These are phyloP conservation scores for Ophiostoma sp. DNA, from an alignment of 2,329 filamentous ascomycete species.

Conservation along the genomic window DNA sequence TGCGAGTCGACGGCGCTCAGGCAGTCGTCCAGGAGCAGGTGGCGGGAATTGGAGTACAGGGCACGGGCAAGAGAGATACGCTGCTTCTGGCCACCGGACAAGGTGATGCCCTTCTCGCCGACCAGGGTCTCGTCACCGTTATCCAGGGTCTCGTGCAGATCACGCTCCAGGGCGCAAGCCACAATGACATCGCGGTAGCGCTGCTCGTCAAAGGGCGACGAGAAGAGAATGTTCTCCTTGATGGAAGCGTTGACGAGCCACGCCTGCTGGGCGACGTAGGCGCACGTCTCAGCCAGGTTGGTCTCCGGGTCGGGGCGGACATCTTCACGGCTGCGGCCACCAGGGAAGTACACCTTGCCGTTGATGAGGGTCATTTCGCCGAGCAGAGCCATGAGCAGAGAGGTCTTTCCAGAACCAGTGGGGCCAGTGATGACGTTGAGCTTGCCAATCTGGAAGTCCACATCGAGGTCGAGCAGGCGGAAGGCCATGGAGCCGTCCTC, in stretches of 20 bases:
- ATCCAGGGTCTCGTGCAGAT: constrained; percentile 82
- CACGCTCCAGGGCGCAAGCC: constrained; percentile 86
- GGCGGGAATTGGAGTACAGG: constrained; percentile 91
- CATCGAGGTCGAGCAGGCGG: constrained; percentile 76
- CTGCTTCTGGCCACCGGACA: constrained; percentile 97
- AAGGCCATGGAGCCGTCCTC: constrained; percentile 72
- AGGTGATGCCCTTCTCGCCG: constrained; percentile 93
- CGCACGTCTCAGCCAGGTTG: constrained; percentile 84
- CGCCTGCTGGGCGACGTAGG: constrained; percentile 94
- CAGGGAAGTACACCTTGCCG: constrained; percentile 81
- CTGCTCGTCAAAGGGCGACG: constrained; percentile 74
- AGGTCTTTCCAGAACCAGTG: constrained; percentile 94
- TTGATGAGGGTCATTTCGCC: constrained; percentile 90
- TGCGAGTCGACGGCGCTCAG: constrained; percentile 96
- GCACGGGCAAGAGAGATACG: constrained; percentile 95
- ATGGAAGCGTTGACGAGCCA: constrained; percentile 97
- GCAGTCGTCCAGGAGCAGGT: constrained; percentile 91
- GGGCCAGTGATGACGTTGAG: constrained; percentile 92
- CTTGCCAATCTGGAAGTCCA: constrained; percentile 81
- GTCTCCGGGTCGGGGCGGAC: constrained; percentile 79
- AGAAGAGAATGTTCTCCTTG: constrained; percentile 93
- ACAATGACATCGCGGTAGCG: constrained; percentile 86
- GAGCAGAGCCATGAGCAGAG: constrained; percentile 89
- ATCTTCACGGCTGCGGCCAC: constrained; percentile 82
- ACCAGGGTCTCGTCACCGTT: constrained; percentile 90